These are phyloP conservation scores for Tricholoma furcatifolium DNA, from an alignment of 768 basidiomycete genomes.

Conservation along the genomic window DNA sequence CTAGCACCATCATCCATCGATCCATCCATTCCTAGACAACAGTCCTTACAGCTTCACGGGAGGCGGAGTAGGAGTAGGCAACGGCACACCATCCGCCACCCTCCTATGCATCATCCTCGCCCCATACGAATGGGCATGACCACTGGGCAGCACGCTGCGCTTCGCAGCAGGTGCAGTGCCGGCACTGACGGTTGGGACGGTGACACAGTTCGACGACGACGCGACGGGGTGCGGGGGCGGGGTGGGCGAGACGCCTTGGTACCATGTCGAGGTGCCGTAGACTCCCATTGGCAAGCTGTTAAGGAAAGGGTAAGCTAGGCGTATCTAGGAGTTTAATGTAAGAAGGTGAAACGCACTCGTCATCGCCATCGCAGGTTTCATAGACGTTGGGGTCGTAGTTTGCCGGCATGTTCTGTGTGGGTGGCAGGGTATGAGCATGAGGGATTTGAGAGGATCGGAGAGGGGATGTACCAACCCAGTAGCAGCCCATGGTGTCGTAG, in stretches of 20 bases:
- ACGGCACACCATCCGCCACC: too few species aligned
- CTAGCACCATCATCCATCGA: too few species aligned
- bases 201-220: conserved; percentile 61
- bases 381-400: conserved; percentile 58
- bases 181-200: conserved; percentile 32
- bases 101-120: too few species aligned
- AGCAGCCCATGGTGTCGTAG: conserved; percentile 68
- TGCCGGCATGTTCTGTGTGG: conserved; percentile 67
- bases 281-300: conserved; percentile 60
- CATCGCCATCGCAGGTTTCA: conserved; percentile 63
- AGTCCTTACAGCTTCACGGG: too few species aligned
- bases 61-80: too few species aligned
- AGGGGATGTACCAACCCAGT: conserved; percentile 36
- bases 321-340: neutral
- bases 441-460: neutral
- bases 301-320: neutral
- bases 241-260: conserved; percentile 57
- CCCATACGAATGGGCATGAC: too few species aligned
- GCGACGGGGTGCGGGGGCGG: conserved; percentile 61
- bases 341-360: conserved; percentile 34
- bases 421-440: conserved; percentile 28
- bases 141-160: neutral
- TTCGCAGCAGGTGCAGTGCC: conserved; percentile 24
- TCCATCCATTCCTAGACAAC: too few species aligned
- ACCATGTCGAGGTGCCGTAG: conserved; percentile 70